Evolutionary conservation across 2,329 filamentous ascomycete genomes (phyloP).

Genomic region (Leptographium wingfieldii): DNA sequence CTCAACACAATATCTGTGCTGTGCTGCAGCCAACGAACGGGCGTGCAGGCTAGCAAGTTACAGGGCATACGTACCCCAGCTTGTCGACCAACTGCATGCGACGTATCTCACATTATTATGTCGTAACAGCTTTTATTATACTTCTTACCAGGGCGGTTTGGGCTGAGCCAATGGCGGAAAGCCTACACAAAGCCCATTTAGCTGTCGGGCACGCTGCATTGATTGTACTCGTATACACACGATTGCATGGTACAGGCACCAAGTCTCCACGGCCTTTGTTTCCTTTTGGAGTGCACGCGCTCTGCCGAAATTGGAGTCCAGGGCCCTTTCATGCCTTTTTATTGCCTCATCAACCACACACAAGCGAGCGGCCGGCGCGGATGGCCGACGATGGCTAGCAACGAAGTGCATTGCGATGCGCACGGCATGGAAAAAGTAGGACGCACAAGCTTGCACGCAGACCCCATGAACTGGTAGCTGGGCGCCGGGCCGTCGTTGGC

Average conservation of each 20-base stretch:
- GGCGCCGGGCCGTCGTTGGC: not conserved
- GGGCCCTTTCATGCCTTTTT: no score
- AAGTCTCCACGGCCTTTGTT: no score
- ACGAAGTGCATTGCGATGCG: not conserved
- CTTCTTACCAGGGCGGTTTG: no score
- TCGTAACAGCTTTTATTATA: no score
- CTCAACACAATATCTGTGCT: slow-evolving; percentile 1
- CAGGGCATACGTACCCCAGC: not conserved
- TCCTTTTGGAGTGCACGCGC: no score
- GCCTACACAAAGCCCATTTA: no score
- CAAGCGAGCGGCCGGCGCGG: not conserved
- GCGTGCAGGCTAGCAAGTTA: not conserved
- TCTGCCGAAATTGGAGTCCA: no score
- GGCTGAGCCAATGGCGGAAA: no score
- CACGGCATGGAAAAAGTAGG: not conserved
- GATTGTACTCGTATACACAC: no score
- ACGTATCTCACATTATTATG: not conserved
- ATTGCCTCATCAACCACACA: not conserved
- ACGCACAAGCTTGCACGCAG: not conserved
- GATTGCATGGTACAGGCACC: no score
- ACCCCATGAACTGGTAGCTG: not conserved
- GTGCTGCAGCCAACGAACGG: not conserved
- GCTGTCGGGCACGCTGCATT: no score
- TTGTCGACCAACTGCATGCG: not conserved
- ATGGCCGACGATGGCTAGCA: not conserved